phyloP scores from a whole-genome alignment of 305 asterid species.

The Solanum hybrid region DNA sequence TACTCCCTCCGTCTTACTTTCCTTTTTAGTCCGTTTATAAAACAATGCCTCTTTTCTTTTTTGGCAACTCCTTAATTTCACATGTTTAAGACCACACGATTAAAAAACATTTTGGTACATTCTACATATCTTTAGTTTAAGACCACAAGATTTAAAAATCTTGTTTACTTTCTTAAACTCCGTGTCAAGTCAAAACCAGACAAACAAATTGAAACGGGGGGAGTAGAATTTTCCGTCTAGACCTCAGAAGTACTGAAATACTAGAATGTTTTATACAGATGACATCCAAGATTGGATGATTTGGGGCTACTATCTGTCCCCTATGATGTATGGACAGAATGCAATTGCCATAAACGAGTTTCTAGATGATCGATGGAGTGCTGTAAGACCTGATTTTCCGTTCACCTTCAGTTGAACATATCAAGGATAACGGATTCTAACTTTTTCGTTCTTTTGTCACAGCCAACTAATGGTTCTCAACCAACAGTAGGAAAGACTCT shows the following conservation, averaged over 20 bases:
- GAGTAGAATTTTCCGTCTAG: not conserved
- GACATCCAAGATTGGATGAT: conserved; percentile 62
- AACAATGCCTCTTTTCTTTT: not conserved
- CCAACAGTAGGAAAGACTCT: conserved; percentile 65
- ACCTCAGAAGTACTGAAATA: not conserved
- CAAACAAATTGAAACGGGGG: not conserved
- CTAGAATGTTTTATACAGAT: conserved; percentile 25
- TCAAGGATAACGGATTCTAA: not conserved
- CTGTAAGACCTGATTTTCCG: conserved; percentile 25
- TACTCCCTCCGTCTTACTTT: not conserved
- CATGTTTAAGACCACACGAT: not conserved
- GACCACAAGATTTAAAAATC: not conserved
- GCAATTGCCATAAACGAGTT: conserved; percentile 76
- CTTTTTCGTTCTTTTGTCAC: not conserved
- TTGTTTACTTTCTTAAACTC: not conserved
- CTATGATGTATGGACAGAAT: conserved; percentile 89
- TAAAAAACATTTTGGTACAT: not conserved
- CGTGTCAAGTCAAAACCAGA: no score
- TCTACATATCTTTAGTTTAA: not conserved
- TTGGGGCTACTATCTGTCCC: conserved; percentile 78
- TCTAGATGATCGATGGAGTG: conserved; percentile 61
- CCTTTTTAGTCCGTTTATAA: not conserved
- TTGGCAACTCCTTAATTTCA: not conserved
- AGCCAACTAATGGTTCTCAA: conserved; percentile 45
- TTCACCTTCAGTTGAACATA: not conserved